Base-by-base conservation (phyloP, 495 filamentous ascomycete genomes). In the Penicillium angulare region DNA sequence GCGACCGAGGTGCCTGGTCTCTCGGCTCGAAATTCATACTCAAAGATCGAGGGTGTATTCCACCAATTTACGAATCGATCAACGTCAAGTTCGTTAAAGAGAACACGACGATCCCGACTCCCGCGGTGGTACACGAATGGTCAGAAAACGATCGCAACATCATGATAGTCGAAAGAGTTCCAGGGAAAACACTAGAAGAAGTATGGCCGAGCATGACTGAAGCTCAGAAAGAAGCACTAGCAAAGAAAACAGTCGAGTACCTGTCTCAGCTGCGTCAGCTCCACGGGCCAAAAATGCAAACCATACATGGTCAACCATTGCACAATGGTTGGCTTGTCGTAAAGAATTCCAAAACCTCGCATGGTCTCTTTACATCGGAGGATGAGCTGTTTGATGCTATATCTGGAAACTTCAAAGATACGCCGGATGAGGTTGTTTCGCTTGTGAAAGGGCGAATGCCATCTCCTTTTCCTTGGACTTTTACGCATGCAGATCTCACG, bases 401-500 rank as follows among this genome's bases (percentile, higher is more conserved):
- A 57, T 57, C 52, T 31, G 12, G 20, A 7, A 43, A 32, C 4
- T 38, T 69, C 24, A 13, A 15, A 4, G 12, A 43, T 27, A 23
- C 29, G 22, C 61, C 64, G 3, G 56, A 59, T 16, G 43, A 48
- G 26, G 56, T 51, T 24, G 47, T 50, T 18, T 16, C 20, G 32
- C 15, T 46, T 18, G 49, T 64, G 20, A 57, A 59, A 18, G n/a
- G 44, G 0, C 41, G 49, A 15, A 66, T 68, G 66, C 66, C 68
- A 12, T 21, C 53, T 26, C 47, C 56, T 26, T 26, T 51, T 17
- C 66, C 64, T 13, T 69, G 59, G 43, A 69, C 64, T 15, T 67
- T 72, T 40, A 69, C 65, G 8, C 63, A 72, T 32, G 53, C 59
- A 7, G 69, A 73, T 33, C 52, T 73, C 10, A 66, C 60, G 2